Conservation (phyloP, 805 yeast genomes). For the Spathaspora sp. region DNA sequence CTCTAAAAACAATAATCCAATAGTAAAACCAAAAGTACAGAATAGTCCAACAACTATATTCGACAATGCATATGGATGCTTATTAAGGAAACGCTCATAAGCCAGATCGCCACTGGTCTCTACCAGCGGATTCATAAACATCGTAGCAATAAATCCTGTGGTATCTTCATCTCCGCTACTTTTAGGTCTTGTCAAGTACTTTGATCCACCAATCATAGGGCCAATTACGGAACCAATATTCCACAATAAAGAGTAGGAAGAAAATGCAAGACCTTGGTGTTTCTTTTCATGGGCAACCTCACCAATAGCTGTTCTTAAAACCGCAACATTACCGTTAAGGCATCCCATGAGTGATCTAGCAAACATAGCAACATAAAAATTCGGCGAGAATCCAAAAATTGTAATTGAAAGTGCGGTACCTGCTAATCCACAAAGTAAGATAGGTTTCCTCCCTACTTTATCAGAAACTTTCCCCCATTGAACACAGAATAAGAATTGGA, state of each 20-base stretch:
- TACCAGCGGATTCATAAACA: background rate
- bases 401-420: slow-evolving; percentile 24
- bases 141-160: background rate
- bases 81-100: slow-evolving; percentile 8
- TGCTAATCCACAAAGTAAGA: slow-evolving; percentile 21
- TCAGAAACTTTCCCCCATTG: slow-evolving; percentile 28
- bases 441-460: slow-evolving; percentile 24
- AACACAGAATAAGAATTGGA: slow-evolving; percentile 17
- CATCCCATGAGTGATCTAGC: slow-evolving; percentile 27
- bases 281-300: slow-evolving; percentile 11
- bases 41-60: slow-evolving; percentile 18
- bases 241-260: slow-evolving; percentile 12
- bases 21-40: slow-evolving; percentile 10
- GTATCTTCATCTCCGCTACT: background rate
- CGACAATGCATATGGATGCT: slow-evolving; percentile 21
- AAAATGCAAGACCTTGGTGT: slow-evolving; percentile 13
- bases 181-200: slow-evolving; percentile 45
- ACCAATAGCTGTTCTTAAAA: slow-evolving; percentile 11
- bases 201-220: slow-evolving; percentile 25
- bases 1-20: slow-evolving; percentile 20
- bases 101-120: background rate
- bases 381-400: slow-evolving; percentile 25
- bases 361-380: slow-evolving; percentile 23
- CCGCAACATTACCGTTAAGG: slow-evolving; percentile 12
- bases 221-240: slow-evolving; percentile 13